These are phyloP conservation scores for Saccharomyces kudriavzevii DNA, from an alignment of 805 yeast genomes.

Conservation along the genomic window DNA sequence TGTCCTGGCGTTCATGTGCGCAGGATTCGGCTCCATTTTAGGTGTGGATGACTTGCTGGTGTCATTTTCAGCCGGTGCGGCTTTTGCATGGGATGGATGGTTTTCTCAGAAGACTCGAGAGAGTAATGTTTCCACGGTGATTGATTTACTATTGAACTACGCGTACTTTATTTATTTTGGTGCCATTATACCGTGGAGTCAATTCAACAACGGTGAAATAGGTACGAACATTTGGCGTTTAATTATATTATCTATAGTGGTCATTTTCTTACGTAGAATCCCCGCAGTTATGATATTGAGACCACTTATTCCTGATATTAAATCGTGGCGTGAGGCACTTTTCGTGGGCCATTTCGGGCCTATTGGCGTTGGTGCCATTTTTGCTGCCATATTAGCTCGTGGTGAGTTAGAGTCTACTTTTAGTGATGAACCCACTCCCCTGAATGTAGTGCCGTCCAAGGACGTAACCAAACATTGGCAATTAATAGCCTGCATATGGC, in stretches of 20 bases:
- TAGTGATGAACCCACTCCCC: slow-evolving; percentile 49
- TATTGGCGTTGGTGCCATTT: slow-evolving; percentile 89
- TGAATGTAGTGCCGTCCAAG: slow-evolving; percentile 38
- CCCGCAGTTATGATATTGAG: slow-evolving; percentile 73
- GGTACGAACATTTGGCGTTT: slow-evolving; percentile 77
- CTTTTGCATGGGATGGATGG: slow-evolving; percentile 92
- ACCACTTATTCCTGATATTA: slow-evolving; percentile 77
- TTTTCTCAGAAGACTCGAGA: slow-evolving; percentile 77
- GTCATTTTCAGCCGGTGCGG: slow-evolving; percentile 87
- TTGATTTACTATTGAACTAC: slow-evolving; percentile 73
- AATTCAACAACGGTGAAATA: slow-evolving; percentile 51
- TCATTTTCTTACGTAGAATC: slow-evolving; percentile 67
- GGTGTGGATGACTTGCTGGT: slow-evolving; percentile 87
- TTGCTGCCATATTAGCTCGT: slow-evolving; percentile 74
- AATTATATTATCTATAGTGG: slow-evolving; percentile 62
- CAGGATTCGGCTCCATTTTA: slow-evolving; percentile 80
- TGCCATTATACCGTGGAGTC: slow-evolving; percentile 82
- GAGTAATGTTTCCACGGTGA: slow-evolving; percentile 81
- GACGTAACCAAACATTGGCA: slow-evolving; percentile 45
- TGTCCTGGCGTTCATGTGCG: slow-evolving; percentile 72
- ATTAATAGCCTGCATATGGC: slow-evolving; percentile 66
- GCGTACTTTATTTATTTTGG: slow-evolving; percentile 87
- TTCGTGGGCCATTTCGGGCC: slow-evolving; percentile 97
- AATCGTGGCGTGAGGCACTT: slow-evolving; percentile 87
- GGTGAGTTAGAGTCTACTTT: slow-evolving; percentile 53